Conservation (phyloP, 1,284 basidiomycete species). For the Heterobasidion occidentale region DNA sequence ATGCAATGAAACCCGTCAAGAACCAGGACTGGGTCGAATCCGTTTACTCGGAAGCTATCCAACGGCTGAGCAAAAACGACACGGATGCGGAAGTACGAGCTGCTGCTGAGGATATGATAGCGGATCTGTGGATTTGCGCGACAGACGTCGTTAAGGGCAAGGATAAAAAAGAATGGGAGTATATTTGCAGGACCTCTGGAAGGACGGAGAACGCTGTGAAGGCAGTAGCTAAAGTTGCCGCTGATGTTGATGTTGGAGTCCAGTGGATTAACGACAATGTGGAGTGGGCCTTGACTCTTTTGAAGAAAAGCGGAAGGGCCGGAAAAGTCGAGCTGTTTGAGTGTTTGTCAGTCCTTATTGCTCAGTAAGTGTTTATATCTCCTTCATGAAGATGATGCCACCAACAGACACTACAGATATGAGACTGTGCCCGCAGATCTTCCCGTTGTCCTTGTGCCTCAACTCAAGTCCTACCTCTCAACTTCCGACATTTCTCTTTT, state of each 20-base stretch:
- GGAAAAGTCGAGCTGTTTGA: slow-evolving; percentile 80
- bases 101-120: slow-evolving; percentile 77
- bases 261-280: slow-evolving; percentile 77
- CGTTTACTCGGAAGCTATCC: slow-evolving; percentile 70
- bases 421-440: slow-evolving; percentile 57
- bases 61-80: slow-evolving; percentile 69
- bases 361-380: slow-evolving; percentile 34
- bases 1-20: slow-evolving; percentile 54
- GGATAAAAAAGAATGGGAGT: slow-evolving; percentile 69
- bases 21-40: slow-evolving; percentile 52
- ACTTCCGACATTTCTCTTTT: slow-evolving; percentile 72
- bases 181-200: slow-evolving; percentile 73
- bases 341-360: slow-evolving; percentile 69
- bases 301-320: slow-evolving; percentile 74
- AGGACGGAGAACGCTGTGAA: slow-evolving; percentile 65
- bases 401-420: slow-evolving; percentile 38
- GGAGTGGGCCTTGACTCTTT: slow-evolving; percentile 69
- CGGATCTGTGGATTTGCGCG: slow-evolving; percentile 81
- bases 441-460: slow-evolving; percentile 56
- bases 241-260: slow-evolving; percentile 58
- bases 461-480: slow-evolving; percentile 69
- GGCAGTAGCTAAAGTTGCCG: slow-evolving; percentile 67
- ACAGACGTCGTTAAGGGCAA: slow-evolving; percentile 61
- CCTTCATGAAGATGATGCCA: background rate
- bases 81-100: slow-evolving; percentile 89